Evolutionary conservation across 495 filamentous ascomycete genomes (phyloP).

Genomic region (Thermochaetoides thermophila): DNA sequence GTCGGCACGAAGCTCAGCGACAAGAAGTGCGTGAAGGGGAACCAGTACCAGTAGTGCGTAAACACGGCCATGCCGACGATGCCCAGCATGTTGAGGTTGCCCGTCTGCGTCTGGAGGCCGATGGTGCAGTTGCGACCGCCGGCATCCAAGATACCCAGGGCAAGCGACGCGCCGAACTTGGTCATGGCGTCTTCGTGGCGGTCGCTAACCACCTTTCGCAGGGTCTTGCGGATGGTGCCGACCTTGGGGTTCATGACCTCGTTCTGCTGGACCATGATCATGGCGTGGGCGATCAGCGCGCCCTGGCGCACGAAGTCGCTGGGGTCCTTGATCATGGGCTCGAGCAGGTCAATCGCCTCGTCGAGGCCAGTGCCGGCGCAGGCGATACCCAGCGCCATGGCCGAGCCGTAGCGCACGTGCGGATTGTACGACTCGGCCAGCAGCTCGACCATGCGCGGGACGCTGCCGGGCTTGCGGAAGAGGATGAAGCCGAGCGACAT

Average conservation of each 20-base stretch:
- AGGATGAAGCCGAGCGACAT: slow-evolving; percentile 98
- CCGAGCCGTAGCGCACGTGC: slow-evolving; percentile 94
- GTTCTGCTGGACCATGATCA: slow-evolving; percentile 98
- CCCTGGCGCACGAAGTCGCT: slow-evolving; percentile 97
- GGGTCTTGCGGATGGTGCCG: slow-evolving; percentile 61
- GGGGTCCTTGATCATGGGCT: slow-evolving; percentile 99
- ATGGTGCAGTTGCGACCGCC: slow-evolving; percentile 98
- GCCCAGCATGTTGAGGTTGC: slow-evolving; percentile 93
- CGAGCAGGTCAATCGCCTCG: slow-evolving; percentile 90
- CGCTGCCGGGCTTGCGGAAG: slow-evolving; percentile 92
- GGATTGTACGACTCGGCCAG: slow-evolving; percentile 97
- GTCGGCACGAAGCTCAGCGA: slow-evolving; percentile 88
- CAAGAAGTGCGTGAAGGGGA: slow-evolving; percentile 95
- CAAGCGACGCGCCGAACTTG: slow-evolving; percentile 89
- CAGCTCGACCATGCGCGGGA: slow-evolving; percentile 98
- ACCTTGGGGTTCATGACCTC: slow-evolving; percentile 91
- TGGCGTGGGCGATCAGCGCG: slow-evolving; percentile 83
- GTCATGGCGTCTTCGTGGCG: slow-evolving; percentile 99
- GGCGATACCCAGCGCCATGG: slow-evolving; percentile 96
- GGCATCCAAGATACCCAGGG: slow-evolving; percentile 94
- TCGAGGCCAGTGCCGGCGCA: slow-evolving; percentile 94
- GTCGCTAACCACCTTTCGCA: slow-evolving; percentile 84
- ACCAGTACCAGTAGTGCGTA: slow-evolving; percentile 99
- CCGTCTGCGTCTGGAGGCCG: slow-evolving; percentile 90
- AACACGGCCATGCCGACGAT: slow-evolving; percentile 97